phyloP scores from a whole-genome alignment of 2,329 filamentous ascomycete genomes.

The Fusarium illudens region DNA sequence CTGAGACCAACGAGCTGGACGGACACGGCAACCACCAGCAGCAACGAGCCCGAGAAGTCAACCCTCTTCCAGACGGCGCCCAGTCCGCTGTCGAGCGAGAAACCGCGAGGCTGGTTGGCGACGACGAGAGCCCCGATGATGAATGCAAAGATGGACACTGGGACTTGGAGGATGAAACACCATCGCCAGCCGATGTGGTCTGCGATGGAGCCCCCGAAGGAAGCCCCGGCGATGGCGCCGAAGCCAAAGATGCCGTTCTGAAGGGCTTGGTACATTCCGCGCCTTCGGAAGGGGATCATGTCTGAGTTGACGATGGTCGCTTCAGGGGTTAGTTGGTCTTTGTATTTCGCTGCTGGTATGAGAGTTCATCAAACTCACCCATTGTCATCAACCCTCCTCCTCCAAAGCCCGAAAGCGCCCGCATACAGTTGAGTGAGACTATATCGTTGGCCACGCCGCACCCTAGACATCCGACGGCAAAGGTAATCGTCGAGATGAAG shows the following conservation, averaged over 20 bases:
- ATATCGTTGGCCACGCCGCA: conserved; percentile 69
- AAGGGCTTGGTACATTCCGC: conserved; percentile 68
- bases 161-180: conserved; percentile 71
- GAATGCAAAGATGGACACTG: conserved; percentile 64
- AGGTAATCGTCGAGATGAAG: conserved; percentile 69
- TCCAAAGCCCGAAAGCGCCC: conserved; percentile 73
- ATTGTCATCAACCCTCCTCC: conserved; percentile 75
- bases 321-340: conserved; percentile 38
- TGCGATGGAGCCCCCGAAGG: conserved; percentile 70
- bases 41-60: conserved; percentile 64
- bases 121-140: conserved; percentile 62
- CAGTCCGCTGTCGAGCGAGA: conserved; percentile 44
- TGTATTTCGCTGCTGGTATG: background rate
- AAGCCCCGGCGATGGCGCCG: conserved; percentile 69
- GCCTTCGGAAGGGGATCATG: conserved; percentile 64
- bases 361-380: conserved; percentile 55
- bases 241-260: conserved; percentile 70
- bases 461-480: conserved; percentile 70
- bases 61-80: conserved; percentile 60
- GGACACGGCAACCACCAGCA: conserved; percentile 67
- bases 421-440: conserved; percentile 67
- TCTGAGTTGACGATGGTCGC: conserved; percentile 67
- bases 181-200: conserved; percentile 74
- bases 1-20: conserved; percentile 64
- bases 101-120: conserved; percentile 50